Conservation (phyloP, 2,329 filamentous ascomycete genomes). For the Monilinia fructigena region DNA sequence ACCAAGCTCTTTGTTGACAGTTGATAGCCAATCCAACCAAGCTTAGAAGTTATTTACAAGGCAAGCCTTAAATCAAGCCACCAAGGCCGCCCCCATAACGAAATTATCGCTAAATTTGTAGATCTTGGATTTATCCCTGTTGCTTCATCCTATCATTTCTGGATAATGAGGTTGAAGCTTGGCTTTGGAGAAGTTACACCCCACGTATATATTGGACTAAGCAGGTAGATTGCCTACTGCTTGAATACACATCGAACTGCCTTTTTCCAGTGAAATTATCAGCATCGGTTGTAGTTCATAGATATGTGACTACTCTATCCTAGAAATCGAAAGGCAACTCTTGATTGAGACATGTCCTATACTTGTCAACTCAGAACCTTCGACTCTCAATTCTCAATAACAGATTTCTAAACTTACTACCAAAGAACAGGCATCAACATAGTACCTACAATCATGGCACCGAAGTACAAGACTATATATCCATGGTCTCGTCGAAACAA, state of each 20-base stretch:
- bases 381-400: neutral
- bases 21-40: constrained; percentile 10
- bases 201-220: neutral
- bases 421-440: neutral
- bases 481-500: constrained; percentile 37
- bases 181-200: neutral
- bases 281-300: neutral
- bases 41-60: neutral
- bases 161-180: too few relatives aligned
- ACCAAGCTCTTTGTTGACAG: constrained; percentile 6
- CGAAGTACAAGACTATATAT: constrained; percentile 29
- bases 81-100: neutral
- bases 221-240: neutral
- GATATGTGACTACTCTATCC: constrained; percentile 9
- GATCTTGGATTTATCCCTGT: constrained; percentile 10
- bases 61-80: constrained; percentile 15
- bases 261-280: neutral
- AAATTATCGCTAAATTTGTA: constrained; percentile 18
- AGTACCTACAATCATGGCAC: constrained; percentile 7
- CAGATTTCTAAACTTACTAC: constrained; percentile 3
- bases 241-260: neutral
- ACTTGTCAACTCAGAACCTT: neutral
- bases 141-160: too few relatives aligned
- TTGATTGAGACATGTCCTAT: constrained; percentile 9
- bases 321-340: neutral